Evolutionary conservation across 2,329 filamentous ascomycete species (phyloP), one percentile per base, ranked within the genome.

Genomic region (Trichothecium sympodiale): DNA sequence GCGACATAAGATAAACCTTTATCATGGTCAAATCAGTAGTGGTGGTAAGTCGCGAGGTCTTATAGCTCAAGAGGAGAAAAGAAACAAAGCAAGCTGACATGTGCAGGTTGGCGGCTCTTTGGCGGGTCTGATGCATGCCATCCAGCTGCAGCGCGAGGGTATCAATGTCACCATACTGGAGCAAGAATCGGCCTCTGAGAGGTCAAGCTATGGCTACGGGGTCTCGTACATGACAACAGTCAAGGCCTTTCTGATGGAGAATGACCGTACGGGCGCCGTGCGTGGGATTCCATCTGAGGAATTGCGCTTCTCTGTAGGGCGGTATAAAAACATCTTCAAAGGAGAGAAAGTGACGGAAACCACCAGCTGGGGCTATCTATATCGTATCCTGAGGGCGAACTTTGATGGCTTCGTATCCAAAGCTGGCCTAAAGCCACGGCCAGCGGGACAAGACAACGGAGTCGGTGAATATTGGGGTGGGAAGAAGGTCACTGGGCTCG

Each of bases 51-150:
- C 10, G 6, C 6, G 20, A 6, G 10, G 10, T 25, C 6, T 25
- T 10, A 6, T 10, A 25, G 6, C 10, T 25, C 6, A 6, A 25
- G 20, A 25, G 20, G 20, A 6, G 6, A 6, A 10, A 25, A 6
- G 20, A 25, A 25, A 10, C 20, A 25, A 6, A 25, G 20, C 20
- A 25, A 25, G 20, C 10, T 25, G 20, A 25, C 20, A 25, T 25
- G 20, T 25, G 10, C 10, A 25, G 38, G 33, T 40, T 15, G 38
- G 38, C 5, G 38, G 38, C 15, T 40, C 38, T 3, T 20, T 40
- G 17, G 16, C 35, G 18, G 38, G 38, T 5, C 23, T 40, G 7
- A 37, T 40, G 17, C 30, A 33, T 15, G 38, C 23, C 4, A 23
- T 37, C 12, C 20, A 23, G 3, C 31, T 40, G 8, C 37, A 40